Evolutionary conservation across 2,329 filamentous ascomycete genomes (phyloP).

Genomic region (Aspergillus jensenii): DNA sequence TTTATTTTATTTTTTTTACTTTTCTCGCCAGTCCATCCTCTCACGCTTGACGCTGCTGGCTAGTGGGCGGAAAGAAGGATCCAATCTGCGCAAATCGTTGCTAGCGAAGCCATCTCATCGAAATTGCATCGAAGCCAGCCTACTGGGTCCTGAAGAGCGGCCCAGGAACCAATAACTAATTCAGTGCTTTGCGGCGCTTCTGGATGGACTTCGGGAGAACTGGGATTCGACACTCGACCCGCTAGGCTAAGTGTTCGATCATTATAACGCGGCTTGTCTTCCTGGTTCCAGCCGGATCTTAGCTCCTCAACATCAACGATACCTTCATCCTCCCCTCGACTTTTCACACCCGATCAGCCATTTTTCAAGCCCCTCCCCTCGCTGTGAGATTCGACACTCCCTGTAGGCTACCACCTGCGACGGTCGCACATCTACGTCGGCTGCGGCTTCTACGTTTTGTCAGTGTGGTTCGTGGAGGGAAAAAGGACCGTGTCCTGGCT

Average conservation of each 20-base stretch:
- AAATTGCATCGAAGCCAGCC: conserved; percentile 12
- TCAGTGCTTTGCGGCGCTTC: neutral
- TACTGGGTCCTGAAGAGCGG: conserved; percentile 18
- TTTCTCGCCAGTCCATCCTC: neutral
- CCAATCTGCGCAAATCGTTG: conserved; percentile 7
- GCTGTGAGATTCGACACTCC: neutral
- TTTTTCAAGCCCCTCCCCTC: neutral
- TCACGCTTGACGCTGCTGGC: conserved; percentile 7
- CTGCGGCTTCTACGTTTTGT: neutral
- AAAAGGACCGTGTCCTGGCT: conserved; percentile 8
- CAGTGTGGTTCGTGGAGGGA: conserved; percentile 6
- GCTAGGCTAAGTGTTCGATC: conserved; percentile 11
- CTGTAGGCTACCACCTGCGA: neutral
- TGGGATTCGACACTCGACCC: neutral
- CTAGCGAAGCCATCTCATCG: conserved; percentile 12
- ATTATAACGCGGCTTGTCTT: conserved; percentile 16
- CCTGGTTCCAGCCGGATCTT: neutral
- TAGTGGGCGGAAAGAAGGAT: conserved; percentile 13
- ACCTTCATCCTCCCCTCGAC: neutral
- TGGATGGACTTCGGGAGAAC: conserved; percentile 4
- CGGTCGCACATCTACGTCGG: neutral
- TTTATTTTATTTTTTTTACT: conserved; percentile 3
- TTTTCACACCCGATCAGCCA: neutral
- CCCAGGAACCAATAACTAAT: conserved; percentile 16
- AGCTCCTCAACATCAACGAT: conserved; percentile 4